Evolutionary conservation across 2,329 filamentous ascomycete genomes (phyloP).

Genomic region (Biscogniauxia sp.): DNA sequence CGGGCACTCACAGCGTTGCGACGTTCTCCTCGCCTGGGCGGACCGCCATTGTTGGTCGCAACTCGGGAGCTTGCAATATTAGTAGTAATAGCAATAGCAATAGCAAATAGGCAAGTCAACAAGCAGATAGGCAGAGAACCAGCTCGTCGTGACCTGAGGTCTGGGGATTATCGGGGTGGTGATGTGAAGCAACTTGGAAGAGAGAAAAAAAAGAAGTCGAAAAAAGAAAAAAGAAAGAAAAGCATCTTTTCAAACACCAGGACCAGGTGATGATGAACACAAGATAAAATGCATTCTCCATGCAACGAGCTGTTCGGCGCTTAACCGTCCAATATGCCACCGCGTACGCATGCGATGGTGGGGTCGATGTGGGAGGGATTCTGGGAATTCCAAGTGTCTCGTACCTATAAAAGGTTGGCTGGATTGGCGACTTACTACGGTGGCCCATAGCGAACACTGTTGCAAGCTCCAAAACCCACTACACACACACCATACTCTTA

Average conservation of each 20-base stretch:
- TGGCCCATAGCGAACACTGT: too few species aligned
- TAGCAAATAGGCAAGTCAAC: not conserved
- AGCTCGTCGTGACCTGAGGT: constrained; percentile 2
- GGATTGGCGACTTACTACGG: too few species aligned
- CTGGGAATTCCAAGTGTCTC: too few species aligned
- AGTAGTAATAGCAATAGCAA: not conserved
- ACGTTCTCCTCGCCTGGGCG: constrained; percentile 47
- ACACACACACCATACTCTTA: too few species aligned
- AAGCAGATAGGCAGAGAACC: constrained; percentile 10
- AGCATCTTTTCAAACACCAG: too few species aligned
- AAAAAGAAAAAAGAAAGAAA: not conserved
- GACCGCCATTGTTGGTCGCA: constrained; percentile 38
- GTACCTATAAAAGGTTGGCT: too few species aligned
- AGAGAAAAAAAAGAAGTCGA: constrained; percentile 2
- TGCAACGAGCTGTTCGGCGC: constrained; percentile 23
- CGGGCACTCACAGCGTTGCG: constrained; percentile 42
- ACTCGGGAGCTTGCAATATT: not conserved
- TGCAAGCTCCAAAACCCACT: too few species aligned
- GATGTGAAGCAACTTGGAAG: not conserved
- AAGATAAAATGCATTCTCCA: not conserved
- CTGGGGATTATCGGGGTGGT: too few species aligned
- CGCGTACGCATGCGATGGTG: constrained; percentile 22
- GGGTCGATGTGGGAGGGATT: constrained; percentile 16
- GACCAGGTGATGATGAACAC: too few species aligned
- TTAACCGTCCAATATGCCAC: constrained; percentile 29